Conservation (phyloP, 1,284 basidiomycete species). For the Rhodotorula mucilaginosa region DNA sequence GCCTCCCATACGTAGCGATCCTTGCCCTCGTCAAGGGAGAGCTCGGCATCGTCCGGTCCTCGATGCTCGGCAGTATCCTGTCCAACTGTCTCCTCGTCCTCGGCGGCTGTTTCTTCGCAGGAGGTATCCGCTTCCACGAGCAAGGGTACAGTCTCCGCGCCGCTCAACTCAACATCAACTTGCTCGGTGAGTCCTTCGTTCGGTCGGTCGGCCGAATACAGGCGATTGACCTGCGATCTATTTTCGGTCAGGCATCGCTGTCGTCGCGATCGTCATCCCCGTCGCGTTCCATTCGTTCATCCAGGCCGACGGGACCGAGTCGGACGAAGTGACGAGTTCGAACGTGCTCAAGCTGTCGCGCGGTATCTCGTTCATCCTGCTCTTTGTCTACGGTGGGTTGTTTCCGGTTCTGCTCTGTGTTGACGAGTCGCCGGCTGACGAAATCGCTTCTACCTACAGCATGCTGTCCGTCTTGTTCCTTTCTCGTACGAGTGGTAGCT, state of each 20-base stretch:
- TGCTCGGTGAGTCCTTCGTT: conserved; percentile 71
- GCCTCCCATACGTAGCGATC: conserved; percentile 49
- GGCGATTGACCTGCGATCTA: neutral
- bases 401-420: neutral
- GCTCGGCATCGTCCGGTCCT: conserved; percentile 65
- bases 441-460: neutral
- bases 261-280: conserved; percentile 60
- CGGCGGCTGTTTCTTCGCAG: conserved; percentile 82
- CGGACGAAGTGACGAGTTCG: conserved; percentile 46
- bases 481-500: conserved; percentile 57
- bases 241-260: neutral
- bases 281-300: conserved; percentile 59
- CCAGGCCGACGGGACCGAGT: neutral
- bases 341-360: conserved; percentile 52
- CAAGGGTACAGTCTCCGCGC: conserved; percentile 65
- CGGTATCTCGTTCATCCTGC: conserved; percentile 59
- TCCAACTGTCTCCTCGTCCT: conserved; percentile 86
- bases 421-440: conserved; percentile 6
- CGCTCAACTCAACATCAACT: conserved; percentile 74
- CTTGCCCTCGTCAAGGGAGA: conserved; percentile 78
- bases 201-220: neutral
- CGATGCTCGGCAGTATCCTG: conserved; percentile 78
- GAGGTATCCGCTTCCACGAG: conserved; percentile 63
- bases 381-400: conserved; percentile 55
- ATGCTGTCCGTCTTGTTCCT: conserved; percentile 35